Conservation (phyloP, 495 filamentous ascomycete species). For the Cercophora samala region DNA sequence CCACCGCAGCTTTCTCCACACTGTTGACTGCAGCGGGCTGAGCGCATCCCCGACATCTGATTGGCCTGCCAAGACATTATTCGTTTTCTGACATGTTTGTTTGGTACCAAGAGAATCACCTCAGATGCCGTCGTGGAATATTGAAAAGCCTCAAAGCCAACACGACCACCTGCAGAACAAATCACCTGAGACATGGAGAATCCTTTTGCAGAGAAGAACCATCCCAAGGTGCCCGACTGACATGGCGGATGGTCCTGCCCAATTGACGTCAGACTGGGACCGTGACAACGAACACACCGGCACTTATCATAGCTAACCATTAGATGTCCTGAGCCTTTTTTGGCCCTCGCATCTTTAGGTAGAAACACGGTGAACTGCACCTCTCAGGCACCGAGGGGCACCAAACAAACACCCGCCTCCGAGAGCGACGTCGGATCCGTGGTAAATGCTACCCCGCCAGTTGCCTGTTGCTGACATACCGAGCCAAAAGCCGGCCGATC, state of each 20-base stretch:
- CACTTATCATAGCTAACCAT: not conserved
- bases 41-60: not conserved
- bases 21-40: not conserved
- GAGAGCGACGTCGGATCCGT: not conserved
- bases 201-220: not conserved
- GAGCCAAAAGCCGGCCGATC: not conserved
- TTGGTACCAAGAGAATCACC: not conserved
- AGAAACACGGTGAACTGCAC: not conserved
- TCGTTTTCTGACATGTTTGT: not conserved
- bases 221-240: not conserved
- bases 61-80: not conserved
- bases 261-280: constrained; percentile 1
- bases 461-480: not conserved
- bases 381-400: not conserved
- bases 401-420: not conserved
- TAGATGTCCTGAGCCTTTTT: not conserved
- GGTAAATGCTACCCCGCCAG: not conserved
- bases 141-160: not conserved
- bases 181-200: not conserved
- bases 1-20: not conserved
- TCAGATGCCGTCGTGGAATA: not conserved
- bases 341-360: not conserved
- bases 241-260: not conserved
- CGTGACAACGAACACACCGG: not conserved
- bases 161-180: constrained; percentile 1